Percentiles rank a stretch among this genome's conserved stretches.
These are phyloP conservation scores for Aspergillus arachidicola DNA, from an alignment of 2,329 filamentous ascomycete genomes.

Conservation along the genomic window DNA sequence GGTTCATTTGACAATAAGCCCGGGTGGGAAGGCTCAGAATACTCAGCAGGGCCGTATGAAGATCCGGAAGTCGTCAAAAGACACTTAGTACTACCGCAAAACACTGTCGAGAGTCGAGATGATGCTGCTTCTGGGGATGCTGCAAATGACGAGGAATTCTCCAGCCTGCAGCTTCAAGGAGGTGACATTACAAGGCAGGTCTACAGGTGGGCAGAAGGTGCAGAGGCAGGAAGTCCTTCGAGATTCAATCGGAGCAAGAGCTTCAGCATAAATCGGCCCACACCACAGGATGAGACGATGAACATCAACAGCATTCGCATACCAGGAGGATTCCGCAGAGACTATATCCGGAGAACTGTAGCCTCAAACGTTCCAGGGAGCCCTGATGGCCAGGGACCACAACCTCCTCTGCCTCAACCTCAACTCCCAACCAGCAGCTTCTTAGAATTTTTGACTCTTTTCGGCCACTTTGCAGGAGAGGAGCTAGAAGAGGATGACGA, in stretches of 20 bases:
- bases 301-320: constrained; percentile 91
- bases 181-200: constrained; percentile 94
- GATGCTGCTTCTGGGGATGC: constrained; percentile 36
- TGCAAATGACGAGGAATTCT: constrained; percentile 75
- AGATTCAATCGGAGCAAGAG: constrained; percentile 80
- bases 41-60: constrained; percentile 67
- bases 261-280: constrained; percentile 75
- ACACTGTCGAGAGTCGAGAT: constrained; percentile 39
- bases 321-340: constrained; percentile 88
- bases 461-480: constrained; percentile 96
- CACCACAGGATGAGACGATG: constrained; percentile 76
- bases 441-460: constrained; percentile 90
- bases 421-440: constrained; percentile 87
- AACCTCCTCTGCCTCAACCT: constrained; percentile 47
- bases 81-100: constrained; percentile 76
- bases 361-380: constrained; percentile 51
- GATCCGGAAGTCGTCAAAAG: constrained; percentile 89
- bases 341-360: constrained; percentile 79
- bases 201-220: constrained; percentile 94
- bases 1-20: constrained; percentile 79
- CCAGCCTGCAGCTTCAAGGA: constrained; percentile 87
- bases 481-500: constrained; percentile 97
- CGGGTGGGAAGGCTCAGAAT: constrained; percentile 49
- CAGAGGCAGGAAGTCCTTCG: constrained; percentile 63
- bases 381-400: constrained; percentile 40